A percentile compares a stretch with the other conserved stretches of the same genome.
phyloP scores from a whole-genome alignment of 148 eudicot species.

The Chenopodium suecicum region DNA sequence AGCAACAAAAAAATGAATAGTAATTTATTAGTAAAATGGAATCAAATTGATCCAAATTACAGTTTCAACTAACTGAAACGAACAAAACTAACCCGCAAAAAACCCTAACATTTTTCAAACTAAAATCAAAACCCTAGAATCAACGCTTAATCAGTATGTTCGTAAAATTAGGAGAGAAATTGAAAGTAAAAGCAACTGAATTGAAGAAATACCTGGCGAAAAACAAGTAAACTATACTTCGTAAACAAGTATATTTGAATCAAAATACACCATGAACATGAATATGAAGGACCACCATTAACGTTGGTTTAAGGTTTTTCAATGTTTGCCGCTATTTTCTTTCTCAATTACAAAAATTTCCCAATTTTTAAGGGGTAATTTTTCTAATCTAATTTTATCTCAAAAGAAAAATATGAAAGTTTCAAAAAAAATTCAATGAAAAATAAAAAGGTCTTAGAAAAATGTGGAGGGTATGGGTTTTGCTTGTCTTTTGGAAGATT shows the following conservation, averaged over 20 bases:
- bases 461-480: background rate
- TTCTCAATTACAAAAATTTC: slow-evolving; percentile 7
- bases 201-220: slow-evolving; percentile 21
- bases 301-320: background rate
- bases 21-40: background rate
- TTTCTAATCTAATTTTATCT: background rate
- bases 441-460: background rate
- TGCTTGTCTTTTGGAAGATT: background rate
- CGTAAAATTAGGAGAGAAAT: background rate
- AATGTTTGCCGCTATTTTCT: slow-evolving; percentile 5
- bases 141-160: background rate
- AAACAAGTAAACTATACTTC: background rate
- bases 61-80: background rate
- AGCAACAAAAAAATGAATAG: background rate
- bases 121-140: background rate
- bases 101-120: slow-evolving; percentile 12
- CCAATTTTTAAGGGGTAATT: slow-evolving; percentile 1
- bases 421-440: background rate
- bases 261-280: slow-evolving; percentile 16
- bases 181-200: background rate
- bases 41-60: background rate
- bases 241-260: background rate
- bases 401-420: background rate
- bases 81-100: too few species aligned
- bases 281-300: slow-evolving; percentile 11